These are phyloP conservation scores for Fusarium haematococcum DNA, from an alignment of 2,329 filamentous ascomycete species.

Conservation along the genomic window DNA sequence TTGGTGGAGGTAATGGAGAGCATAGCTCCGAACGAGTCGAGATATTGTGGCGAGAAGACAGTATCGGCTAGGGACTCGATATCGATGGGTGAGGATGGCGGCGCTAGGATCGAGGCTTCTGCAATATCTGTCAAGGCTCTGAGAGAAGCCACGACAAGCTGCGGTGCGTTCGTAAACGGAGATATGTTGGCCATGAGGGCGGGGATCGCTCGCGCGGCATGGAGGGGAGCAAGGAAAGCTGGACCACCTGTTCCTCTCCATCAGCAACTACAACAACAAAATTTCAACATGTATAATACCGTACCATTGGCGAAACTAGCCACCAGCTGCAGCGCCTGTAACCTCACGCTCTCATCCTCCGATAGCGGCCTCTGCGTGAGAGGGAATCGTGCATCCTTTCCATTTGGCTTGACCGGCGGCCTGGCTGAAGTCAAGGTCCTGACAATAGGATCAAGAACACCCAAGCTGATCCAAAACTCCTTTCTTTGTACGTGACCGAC, in stretches of 20 bases:
- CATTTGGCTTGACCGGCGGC: slow-evolving; percentile 50
- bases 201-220: slow-evolving; percentile 74
- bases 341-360: slow-evolving; percentile 74
- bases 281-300: slow-evolving; percentile 34
- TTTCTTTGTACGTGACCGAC: slow-evolving; percentile 91
- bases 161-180: slow-evolving; percentile 70
- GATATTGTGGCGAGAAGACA: slow-evolving; percentile 72
- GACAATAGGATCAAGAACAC: slow-evolving; percentile 72
- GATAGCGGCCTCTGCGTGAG: slow-evolving; percentile 56
- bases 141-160: slow-evolving; percentile 79
- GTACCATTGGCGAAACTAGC: slow-evolving; percentile 87
- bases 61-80: slow-evolving; percentile 67
- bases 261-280: slow-evolving; percentile 26
- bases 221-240: slow-evolving; percentile 79
- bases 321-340: slow-evolving; percentile 87
- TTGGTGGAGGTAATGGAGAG: slow-evolving; percentile 68
- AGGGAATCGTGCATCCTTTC: slow-evolving; percentile 53
- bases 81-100: slow-evolving; percentile 61
- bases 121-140: slow-evolving; percentile 79
- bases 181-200: slow-evolving; percentile 79
- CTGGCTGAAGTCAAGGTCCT: slow-evolving; percentile 56
- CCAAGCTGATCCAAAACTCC: slow-evolving; percentile 78
- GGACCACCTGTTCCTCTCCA: slow-evolving; percentile 73
- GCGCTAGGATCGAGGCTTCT: slow-evolving; percentile 70
- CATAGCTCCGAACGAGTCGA: slow-evolving; percentile 74